A percentile compares a stretch with the other conserved stretches of the same genome.
Evolutionary conservation across 2,329 filamentous ascomycete species (phyloP).

Genomic region (Colletotrichum gigasporum): DNA sequence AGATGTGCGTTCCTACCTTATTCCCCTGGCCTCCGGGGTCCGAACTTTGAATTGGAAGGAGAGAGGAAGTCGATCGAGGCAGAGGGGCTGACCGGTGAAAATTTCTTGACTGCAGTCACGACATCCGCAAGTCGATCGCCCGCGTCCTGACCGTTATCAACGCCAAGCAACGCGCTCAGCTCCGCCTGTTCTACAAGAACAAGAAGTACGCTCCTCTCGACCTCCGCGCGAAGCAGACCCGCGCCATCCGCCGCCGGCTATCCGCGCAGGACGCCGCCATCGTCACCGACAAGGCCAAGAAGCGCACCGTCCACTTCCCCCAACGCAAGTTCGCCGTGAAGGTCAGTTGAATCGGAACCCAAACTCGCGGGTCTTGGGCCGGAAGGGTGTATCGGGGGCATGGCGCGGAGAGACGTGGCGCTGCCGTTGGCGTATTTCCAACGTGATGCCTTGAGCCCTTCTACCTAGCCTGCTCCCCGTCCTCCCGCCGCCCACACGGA

Average conservation of each 20-base stretch:
- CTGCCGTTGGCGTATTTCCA: too few relatives aligned
- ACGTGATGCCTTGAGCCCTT: too few relatives aligned
- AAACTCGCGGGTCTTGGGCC: neutral
- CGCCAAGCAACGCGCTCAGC: slow-evolving; percentile 97
- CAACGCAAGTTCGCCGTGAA: slow-evolving; percentile 99
- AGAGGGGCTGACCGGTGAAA: slow-evolving; percentile 26
- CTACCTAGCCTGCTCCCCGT: neutral
- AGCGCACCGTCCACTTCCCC: slow-evolving; percentile 95
- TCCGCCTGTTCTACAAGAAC: slow-evolving; percentile 99
- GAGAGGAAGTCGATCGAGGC: neutral
- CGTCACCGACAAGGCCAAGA: slow-evolving; percentile 94
- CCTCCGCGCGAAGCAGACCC: slow-evolving; percentile 97
- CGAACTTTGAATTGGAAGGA: slow-evolving; percentile 24
- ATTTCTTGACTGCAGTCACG: slow-evolving; percentile 72
- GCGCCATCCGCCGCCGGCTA: slow-evolving; percentile 95
- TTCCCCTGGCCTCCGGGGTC: neutral
- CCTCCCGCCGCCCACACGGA: too few relatives aligned
- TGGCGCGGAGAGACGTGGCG: neutral
- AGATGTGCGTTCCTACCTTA: slow-evolving; percentile 76
- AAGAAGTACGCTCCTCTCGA: slow-evolving; percentile 99
- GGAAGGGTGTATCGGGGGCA: neutral
- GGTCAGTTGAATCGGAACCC: slow-evolving; percentile 61
- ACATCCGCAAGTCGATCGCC: slow-evolving; percentile 99
- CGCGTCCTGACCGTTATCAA: slow-evolving; percentile 99
- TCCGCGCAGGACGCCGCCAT: slow-evolving; percentile 88